Conservation (phyloP, 352 stramenopile genomes). For the Thalassiosira pacifica region DNA sequence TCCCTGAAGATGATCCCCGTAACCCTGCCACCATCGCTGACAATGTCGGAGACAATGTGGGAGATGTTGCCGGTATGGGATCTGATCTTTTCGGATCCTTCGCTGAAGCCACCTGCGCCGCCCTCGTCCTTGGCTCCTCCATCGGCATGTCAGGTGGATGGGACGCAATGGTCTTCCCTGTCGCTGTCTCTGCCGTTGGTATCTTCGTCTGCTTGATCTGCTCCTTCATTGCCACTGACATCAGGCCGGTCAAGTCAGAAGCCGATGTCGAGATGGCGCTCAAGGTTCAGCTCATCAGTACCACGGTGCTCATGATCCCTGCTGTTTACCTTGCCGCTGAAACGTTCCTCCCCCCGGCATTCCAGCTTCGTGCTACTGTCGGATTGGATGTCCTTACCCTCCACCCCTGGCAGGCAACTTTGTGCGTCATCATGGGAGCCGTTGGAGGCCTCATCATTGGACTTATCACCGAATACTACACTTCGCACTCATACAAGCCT, state of each 20-base stretch:
- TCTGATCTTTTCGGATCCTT: slow-evolving; percentile 99
- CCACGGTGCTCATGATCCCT: slow-evolving; percentile 95
- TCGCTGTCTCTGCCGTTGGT: slow-evolving; percentile 95
- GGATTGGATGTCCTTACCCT: slow-evolving; percentile 72
- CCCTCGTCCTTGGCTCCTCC: slow-evolving; percentile 93
- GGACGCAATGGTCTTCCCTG: slow-evolving; percentile 96
- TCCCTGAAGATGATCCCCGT: slow-evolving; percentile 98
- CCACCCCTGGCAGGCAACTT: slow-evolving; percentile 89
- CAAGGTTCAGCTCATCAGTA: slow-evolving; percentile 98
- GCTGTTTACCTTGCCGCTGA: slow-evolving; percentile 91
- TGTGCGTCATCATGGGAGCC: slow-evolving; percentile 95
- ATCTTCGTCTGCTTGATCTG: slow-evolving; percentile 97
- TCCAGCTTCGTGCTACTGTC: slow-evolving; percentile 88
- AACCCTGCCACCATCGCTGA: slow-evolving; percentile 99
- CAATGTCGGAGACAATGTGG: slow-evolving; percentile 99
- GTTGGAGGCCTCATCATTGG: slow-evolving; percentile 98
- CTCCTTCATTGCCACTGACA: slow-evolving; percentile 98
- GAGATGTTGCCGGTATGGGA: slow-evolving; percentile 99
- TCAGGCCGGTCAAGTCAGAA: slow-evolving; percentile 94
- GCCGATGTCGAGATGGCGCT: slow-evolving; percentile 96
- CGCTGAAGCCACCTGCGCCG: slow-evolving; percentile 97
- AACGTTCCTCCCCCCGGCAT: slow-evolving; percentile 92
- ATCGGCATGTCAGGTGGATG: slow-evolving; percentile 93
- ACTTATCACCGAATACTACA: slow-evolving; percentile 99
- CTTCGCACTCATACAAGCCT: slow-evolving; percentile 96